Evolutionary conservation across 1,284 basidiomycete genomes (phyloP).

Genomic region (Ustilago crameri): DNA sequence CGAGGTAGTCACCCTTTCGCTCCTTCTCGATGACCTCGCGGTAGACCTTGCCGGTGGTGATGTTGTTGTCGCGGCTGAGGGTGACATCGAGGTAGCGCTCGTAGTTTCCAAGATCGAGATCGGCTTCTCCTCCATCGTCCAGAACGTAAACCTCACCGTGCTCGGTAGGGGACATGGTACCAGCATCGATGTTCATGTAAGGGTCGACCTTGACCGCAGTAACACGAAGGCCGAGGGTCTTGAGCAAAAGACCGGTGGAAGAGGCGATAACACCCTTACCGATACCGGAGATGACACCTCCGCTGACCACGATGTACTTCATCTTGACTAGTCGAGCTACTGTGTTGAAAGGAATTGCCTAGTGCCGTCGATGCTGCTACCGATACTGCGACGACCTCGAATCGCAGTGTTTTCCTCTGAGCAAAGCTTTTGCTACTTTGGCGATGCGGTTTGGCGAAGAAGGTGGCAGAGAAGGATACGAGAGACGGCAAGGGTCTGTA

Average conservation of each 20-base stretch:
- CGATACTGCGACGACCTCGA: conserved; percentile 42
- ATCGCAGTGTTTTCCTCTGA: conserved; percentile 36
- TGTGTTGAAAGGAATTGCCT: background rate
- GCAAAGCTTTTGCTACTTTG: conserved; percentile 13
- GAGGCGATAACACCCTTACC: conserved; percentile 75
- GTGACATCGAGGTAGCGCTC: conserved; percentile 97
- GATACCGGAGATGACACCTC: conserved; percentile 71
- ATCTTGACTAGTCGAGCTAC: conserved; percentile 47
- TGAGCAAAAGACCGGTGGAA: conserved; percentile 93
- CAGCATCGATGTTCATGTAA: conserved; percentile 99
- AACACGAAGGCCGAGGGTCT: conserved; percentile 93
- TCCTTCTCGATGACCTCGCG: conserved; percentile 96
- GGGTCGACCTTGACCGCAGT: conserved; percentile 99
- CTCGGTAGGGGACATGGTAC: conserved; percentile 98
- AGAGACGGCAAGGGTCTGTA: conserved; percentile 12
- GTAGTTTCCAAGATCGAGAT: conserved; percentile 97
- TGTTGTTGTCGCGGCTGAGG: conserved; percentile 92
- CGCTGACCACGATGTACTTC: conserved; percentile 70
- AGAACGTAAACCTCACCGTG: conserved; percentile 99
- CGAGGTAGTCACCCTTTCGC: conserved; percentile 95
- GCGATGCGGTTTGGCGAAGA: conserved; percentile 7
- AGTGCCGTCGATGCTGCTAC: conserved; percentile 11
- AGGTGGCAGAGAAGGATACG: background rate
- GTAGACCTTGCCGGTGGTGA: conserved; percentile 98
- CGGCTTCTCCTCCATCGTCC: conserved; percentile 98